phyloP scores from a whole-genome alignment of 495 filamentous ascomycete species.

The Tuber brumale region DNA sequence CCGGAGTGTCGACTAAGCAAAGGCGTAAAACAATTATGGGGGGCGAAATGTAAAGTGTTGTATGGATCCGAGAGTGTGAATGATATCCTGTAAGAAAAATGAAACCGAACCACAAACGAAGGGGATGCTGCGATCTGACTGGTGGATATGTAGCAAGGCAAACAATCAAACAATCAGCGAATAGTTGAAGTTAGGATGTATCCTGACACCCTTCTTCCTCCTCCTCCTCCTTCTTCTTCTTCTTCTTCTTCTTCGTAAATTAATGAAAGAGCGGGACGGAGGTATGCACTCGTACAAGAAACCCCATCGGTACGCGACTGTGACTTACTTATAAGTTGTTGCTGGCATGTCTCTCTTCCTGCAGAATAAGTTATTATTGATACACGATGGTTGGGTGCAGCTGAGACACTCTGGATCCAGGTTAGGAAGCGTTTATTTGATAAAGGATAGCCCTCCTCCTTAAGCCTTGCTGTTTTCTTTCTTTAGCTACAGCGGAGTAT shows the following conservation, averaged over 20 bases:
- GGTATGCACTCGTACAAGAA: not conserved
- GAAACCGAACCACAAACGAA: slow-evolving; percentile 20
- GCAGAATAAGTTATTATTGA: not conserved
- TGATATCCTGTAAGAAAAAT: slow-evolving; percentile 15
- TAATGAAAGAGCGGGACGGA: not conserved
- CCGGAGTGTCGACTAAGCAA: not conserved
- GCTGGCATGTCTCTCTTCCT: not conserved
- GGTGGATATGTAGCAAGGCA: slow-evolving; percentile 17
- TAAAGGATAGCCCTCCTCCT: not conserved
- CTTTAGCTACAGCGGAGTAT: not conserved
- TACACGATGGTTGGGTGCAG: not conserved
- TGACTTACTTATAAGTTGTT: not conserved
- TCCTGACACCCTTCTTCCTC: not conserved
- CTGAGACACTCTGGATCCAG: not conserved
- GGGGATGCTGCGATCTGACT: slow-evolving; percentile 17
- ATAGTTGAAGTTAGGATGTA: not conserved
- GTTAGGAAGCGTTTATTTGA: not conserved
- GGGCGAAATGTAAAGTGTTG: slow-evolving; percentile 8
- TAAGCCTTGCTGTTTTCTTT: not conserved
- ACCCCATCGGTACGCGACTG: not conserved
- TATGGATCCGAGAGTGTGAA: not conserved
- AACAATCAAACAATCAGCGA: not conserved
- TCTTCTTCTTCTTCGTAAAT: not conserved
- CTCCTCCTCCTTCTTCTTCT: not conserved
- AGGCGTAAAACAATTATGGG: not conserved